Conservation (phyloP, 208 protist genomes). For the Trypanosoma avium region DNA sequence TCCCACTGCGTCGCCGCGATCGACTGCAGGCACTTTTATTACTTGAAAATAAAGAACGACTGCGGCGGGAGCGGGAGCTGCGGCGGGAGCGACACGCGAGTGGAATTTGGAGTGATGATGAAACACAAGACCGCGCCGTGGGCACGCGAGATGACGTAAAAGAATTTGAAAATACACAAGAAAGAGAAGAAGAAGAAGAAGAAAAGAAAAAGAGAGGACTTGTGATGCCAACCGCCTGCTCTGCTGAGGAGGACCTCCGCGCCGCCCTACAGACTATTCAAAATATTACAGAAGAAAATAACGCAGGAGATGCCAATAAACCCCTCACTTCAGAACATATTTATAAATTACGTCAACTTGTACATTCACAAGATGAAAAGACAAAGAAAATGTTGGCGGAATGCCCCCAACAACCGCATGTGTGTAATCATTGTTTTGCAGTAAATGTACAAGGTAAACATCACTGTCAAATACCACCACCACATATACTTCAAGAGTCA, state of each 20-base stretch:
- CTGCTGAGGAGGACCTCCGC: slow-evolving; percentile 63
- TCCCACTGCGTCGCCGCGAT: slow-evolving; percentile 85
- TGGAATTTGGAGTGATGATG: slow-evolving; percentile 44
- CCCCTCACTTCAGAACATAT: slow-evolving; percentile 53
- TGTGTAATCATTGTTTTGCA: slow-evolving; percentile 72
- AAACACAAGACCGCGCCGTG: slow-evolving; percentile 12
- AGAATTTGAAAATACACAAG: slow-evolving; percentile 28
- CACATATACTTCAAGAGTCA: slow-evolving; percentile 35
- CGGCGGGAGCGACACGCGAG: slow-evolving; percentile 53
- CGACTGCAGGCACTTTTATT: slow-evolving; percentile 85
- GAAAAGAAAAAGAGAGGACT: background rate
- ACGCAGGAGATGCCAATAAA: background rate
- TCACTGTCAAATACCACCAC: slow-evolving; percentile 25
- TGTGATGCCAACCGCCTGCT: slow-evolving; percentile 38
- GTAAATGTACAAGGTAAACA: slow-evolving; percentile 73
- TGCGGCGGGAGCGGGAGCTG: slow-evolving; percentile 55
- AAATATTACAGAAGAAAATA: slow-evolving; percentile 51
- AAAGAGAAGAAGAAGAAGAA: slow-evolving; percentile 1
- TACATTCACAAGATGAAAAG: slow-evolving; percentile 74
- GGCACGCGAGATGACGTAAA: slow-evolving; percentile 21
- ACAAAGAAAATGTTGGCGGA: slow-evolving; percentile 46
- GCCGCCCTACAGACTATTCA: slow-evolving; percentile 51
- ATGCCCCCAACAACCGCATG: slow-evolving; percentile 56
- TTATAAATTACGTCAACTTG: slow-evolving; percentile 52
- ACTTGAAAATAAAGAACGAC: slow-evolving; percentile 78